Base-by-base conservation (phyloP, 2,329 filamentous ascomycete genomes). In the Epichloe amarillans region DNA sequence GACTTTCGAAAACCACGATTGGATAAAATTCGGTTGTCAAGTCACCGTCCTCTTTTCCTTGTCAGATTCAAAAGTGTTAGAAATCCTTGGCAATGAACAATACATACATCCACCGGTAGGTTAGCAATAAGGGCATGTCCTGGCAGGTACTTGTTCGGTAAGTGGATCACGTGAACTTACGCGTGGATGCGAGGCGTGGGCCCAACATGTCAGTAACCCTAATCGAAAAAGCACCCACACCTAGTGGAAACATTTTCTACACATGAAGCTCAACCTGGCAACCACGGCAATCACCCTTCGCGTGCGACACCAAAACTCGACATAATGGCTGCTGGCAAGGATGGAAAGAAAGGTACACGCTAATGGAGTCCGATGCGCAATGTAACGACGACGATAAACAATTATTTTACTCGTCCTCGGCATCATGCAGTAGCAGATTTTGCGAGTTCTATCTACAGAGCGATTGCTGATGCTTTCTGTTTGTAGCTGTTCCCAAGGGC, bases 341-440 rank as follows among this genome's bases (percentile, higher is more conserved):
- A 64, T 62, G 60, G 69, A 57, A 70, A 71, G 66, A 74, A 75
- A 73, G 71, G 71, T 74, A 74, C 64, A 68, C 62, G 59, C 64
- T 67, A 60, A 54, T 52, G 50, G 26, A 46, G 40, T 53, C 48
- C 44, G 51, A 46, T 50, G 49, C 49, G 39, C 50, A 52, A 48
- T 40, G 37, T 30, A 17, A 45, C 47, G 44, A 51, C 52, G 45
- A 33, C 41, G 26, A 50, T 53, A 51, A 53, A 57, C 52, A 39
- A 41, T 17, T 26, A 11, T 3, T 37, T 33, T 8, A 48, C 23
- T 47, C 37, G 48, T 47, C 38, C 44, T 49, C 40, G 67, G 75
- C 75, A 79, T 75, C 73, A 75, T 80, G 80, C 80, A 82, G 76
- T 74, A 84, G 80, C 80, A 83, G 80, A 80, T 77, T 80, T 84